A percentile compares a stretch with the other conserved stretches of the same genome.
Conservation (phyloP, 176 grass and related monocot species). For the Zizania latifolia region DNA sequence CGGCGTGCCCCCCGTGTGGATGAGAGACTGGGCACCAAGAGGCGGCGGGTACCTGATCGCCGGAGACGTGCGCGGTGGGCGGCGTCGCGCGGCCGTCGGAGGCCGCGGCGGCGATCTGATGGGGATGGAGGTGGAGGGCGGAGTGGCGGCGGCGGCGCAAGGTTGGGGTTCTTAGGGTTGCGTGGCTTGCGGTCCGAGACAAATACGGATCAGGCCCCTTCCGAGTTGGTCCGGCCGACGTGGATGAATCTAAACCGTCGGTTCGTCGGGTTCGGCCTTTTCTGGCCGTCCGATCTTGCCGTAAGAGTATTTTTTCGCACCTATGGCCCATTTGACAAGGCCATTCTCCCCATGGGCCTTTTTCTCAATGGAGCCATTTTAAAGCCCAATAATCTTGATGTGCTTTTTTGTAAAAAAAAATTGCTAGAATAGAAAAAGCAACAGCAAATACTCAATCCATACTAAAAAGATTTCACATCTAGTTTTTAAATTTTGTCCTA, state of each 20-base stretch:
- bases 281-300: background rate
- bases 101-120: background rate
- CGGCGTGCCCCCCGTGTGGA: too few species aligned
- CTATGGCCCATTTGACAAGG: background rate
- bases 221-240: background rate
- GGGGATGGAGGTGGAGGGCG: background rate
- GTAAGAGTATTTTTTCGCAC: background rate
- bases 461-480: too few species aligned
- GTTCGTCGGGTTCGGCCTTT: background rate
- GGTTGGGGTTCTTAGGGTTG: constrained; percentile 42
- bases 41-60: constrained; percentile 36
- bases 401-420: too few species aligned
- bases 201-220: background rate
- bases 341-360: background rate
- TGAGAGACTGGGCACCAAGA: background rate
- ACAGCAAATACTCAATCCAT: too few species aligned
- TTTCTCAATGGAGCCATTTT: too few species aligned
- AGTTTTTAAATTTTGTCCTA: too few species aligned
- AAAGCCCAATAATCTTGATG: too few species aligned
- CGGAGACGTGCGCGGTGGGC: background rate
- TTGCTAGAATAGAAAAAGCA: too few species aligned
- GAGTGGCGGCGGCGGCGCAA: constrained; percentile 13
- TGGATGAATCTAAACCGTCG: background rate
- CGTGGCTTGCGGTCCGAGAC: too few species aligned
- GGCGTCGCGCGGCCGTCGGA: constrained; percentile 1